A percentile compares a stretch with the other conserved stretches of the same genome.
These are phyloP conservation scores for Naganishia vaughanmartiniae DNA, from an alignment of 768 basidiomycete species.

Conservation along the genomic window DNA sequence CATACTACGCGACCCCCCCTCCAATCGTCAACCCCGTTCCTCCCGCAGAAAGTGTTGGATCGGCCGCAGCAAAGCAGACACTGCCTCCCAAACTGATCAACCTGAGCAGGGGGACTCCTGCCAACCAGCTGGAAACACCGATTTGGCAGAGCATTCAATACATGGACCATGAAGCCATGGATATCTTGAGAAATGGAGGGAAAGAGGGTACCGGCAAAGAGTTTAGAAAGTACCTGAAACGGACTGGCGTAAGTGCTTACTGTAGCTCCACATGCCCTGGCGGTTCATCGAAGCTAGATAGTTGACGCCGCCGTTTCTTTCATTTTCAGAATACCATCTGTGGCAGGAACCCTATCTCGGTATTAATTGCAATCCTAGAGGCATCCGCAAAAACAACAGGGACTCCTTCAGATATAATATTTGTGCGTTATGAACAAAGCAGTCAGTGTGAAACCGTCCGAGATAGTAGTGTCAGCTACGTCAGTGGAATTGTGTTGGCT, in stretches of 20 bases:
- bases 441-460: constrained; percentile 64
- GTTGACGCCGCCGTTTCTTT: constrained; percentile 46
- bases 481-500: constrained; percentile 61
- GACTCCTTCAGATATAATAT: constrained; percentile 59
- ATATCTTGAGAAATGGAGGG: constrained; percentile 46
- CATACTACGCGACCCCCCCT: constrained; percentile 46
- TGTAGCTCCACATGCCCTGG: constrained; percentile 60
- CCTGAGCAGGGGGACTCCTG: constrained; percentile 46
- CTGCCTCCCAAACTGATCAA: constrained; percentile 55
- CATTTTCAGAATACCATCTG: constrained; percentile 91
- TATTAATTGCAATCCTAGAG: constrained; percentile 74
- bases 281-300: constrained; percentile 27
- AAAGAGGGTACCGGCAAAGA: constrained; percentile 38
- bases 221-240: constrained; percentile 47
- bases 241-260: constrained; percentile 44
- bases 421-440: constrained; percentile 94
- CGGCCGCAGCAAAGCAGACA: constrained; percentile 48
- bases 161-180: constrained; percentile 84
- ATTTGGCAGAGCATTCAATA: constrained; percentile 79
- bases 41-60: constrained; percentile 36
- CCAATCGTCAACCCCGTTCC: constrained; percentile 39
- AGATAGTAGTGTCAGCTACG: constrained; percentile 94
- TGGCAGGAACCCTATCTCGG: constrained; percentile 91
- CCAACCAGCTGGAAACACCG: constrained; percentile 53
- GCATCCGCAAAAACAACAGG: constrained; percentile 20